Conservation (phyloP, 2,329 filamentous ascomycete species). For the Albophoma yamanashiensis region DNA sequence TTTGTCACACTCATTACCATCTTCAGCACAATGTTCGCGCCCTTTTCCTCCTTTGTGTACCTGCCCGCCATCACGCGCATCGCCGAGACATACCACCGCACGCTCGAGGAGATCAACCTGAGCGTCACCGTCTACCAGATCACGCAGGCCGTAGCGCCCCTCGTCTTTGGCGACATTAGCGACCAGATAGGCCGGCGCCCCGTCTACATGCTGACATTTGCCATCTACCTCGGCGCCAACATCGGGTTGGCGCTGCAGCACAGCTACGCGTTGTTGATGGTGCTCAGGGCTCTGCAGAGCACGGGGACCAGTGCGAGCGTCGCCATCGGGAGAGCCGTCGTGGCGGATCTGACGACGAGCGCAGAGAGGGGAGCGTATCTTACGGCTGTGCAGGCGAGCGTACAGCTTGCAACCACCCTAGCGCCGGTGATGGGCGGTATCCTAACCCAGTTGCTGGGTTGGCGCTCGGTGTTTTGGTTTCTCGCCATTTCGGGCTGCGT, state of each 20-base stretch:
- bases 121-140: conserved; percentile 33
- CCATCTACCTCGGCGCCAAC: conserved; percentile 34
- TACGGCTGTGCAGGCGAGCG: conserved; percentile 30
- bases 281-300: conserved; percentile 39
- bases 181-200: conserved; percentile 37
- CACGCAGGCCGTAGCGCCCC: conserved; percentile 40
- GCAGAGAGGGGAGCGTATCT: conserved; percentile 46
- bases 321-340: conserved; percentile 38
- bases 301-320: conserved; percentile 43
- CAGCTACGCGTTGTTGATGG: conserved; percentile 31
- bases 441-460: conserved; percentile 38
- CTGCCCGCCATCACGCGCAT: conserved; percentile 32
- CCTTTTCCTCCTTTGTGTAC: conserved; percentile 27
- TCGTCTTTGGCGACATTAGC: conserved; percentile 38
- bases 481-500: conserved; percentile 30
- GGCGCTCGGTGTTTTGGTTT: conserved; percentile 47
- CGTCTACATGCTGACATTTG: conserved; percentile 34
- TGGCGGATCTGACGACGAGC: conserved; percentile 45
- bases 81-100: conserved; percentile 24
- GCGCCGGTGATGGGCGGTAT: conserved; percentile 43
- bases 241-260: conserved; percentile 31
- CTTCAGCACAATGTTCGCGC: conserved; percentile 17
- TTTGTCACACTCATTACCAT: conserved; percentile 17
- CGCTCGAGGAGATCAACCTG: conserved; percentile 23
- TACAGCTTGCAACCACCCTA: conserved; percentile 28